Evolutionary conservation across 257 asterid genomes (phyloP).

Genomic region (Penstemon davidsonii): DNA sequence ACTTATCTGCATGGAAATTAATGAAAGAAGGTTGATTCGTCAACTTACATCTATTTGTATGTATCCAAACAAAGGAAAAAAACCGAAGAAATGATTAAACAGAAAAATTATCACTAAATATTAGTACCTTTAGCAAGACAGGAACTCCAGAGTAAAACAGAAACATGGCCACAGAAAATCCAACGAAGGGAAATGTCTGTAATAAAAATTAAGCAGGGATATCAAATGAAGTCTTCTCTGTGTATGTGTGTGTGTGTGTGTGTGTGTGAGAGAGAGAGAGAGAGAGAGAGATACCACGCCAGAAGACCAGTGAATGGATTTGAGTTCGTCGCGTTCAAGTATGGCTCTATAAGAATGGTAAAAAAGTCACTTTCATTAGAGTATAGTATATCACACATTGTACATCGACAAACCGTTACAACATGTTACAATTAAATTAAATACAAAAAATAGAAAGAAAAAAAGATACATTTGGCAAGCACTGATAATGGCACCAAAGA

Average conservation of each 20-base stretch:
- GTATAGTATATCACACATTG: background rate
- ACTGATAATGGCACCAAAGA: conserved; percentile 87
- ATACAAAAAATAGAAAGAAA: conserved; percentile 15
- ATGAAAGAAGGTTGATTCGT: background rate
- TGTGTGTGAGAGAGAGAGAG: conserved; percentile 3
- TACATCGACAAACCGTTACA: background rate
- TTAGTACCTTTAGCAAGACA: conserved; percentile 65
- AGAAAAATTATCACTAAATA: background rate
- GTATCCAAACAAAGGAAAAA: background rate
- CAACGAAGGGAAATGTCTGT: conserved; percentile 80
- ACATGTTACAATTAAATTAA: background rate
- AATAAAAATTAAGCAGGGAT: conserved; percentile 27
- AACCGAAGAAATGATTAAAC: background rate
- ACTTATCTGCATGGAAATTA: conserved; percentile 58
- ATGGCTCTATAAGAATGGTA: conserved; percentile 57
- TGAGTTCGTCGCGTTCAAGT: conserved; percentile 83
- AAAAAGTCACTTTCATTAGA: conserved; percentile 29
- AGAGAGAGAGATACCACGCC: conserved; percentile 60
- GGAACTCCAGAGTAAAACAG: conserved; percentile 86
- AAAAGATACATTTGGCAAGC: conserved; percentile 84
- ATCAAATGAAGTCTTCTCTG: background rate
- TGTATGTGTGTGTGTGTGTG: background rate
- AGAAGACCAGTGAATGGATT: conserved; percentile 74
- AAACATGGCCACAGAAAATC: conserved; percentile 88
- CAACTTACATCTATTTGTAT: background rate